Conservation (phyloP, 2,329 filamentous ascomycete species). For the Fusarium longipes region DNA sequence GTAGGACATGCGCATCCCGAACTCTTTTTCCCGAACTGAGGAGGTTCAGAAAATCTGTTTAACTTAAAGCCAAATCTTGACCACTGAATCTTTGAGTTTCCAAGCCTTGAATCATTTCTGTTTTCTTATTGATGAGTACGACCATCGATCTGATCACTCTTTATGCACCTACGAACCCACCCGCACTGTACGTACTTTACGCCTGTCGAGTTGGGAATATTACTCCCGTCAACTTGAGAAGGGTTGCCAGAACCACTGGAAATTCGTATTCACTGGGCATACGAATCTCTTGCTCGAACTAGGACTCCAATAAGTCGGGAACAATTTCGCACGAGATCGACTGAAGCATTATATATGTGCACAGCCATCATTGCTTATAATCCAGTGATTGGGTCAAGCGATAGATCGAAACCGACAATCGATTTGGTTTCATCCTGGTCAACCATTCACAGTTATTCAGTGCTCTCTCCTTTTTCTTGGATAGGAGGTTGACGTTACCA, state of each 20-base stretch:
- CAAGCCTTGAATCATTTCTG: background rate
- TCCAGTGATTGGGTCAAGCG: conserved; percentile 8
- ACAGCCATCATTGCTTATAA: background rate
- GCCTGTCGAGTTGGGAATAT: background rate
- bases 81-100: background rate
- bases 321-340: background rate
- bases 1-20: conserved; percentile 30
- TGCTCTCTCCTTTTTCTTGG: background rate
- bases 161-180: background rate
- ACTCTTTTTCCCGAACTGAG: conserved; percentile 10
- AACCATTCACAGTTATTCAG: background rate
- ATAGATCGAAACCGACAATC: background rate
- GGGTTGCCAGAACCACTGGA: background rate
- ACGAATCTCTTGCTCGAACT: background rate
- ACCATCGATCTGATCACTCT: background rate
- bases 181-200: no score
- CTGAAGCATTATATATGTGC: background rate
- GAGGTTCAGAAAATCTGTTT: background rate
- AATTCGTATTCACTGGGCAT: no score
- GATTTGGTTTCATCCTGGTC: background rate
- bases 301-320: background rate
- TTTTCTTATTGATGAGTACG: background rate
- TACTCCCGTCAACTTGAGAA: background rate
- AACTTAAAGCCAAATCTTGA: background rate
- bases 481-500: background rate